Base-by-base conservation (phyloP, 2,329 filamentous ascomycete genomes). In the Ilyonectria sp. region DNA sequence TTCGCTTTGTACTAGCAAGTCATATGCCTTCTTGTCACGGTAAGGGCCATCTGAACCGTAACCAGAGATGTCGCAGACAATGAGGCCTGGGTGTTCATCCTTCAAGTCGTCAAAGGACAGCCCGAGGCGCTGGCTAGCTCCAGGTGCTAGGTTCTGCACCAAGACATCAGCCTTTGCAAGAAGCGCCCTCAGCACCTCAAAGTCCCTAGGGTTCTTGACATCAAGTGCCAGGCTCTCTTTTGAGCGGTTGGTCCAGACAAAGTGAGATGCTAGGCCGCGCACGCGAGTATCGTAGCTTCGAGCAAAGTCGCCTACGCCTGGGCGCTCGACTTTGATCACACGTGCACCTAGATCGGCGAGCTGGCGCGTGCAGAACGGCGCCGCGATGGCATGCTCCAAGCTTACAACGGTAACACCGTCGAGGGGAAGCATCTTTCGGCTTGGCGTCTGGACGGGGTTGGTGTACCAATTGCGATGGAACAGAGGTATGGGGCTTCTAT, bases 291-390 rank as follows among this genome's bases (percentile, higher is more conserved):
- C 86, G 68, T 87, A 87, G 13, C 81, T 76, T 1, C 86, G 82
- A 0, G 86, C 86, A 71, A 88, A 88, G 71, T 88, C 86, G 1
- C 86, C 86, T 0, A 82, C 82, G 0, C 77, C 81, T 0, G 85
- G 86, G 1, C 86, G 82, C 70, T 88, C 86, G 21, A 88, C 76
- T 73, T 88, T 88, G 75, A 88, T 88, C 21, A 88, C 85, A 6
- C 86, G 80, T 2, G 86, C 86, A 13, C 86, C 86, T 9, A 85
- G 79, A 67, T 88, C 86, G 19, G 86, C 86, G 5, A 87, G 79
- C 57, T 88, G 86, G 1, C 86, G 80, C 0, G 86, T 88, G 68
- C 85, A 87, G 65, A 87, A 87, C 1, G 86, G 86, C 0, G 85
- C 86, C 0, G 86, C 84, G 68, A 88, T 86, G 53, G 86, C 86